These are phyloP conservation scores for Colletotrichum coccodes DNA, from an alignment of 2,329 filamentous ascomycete species.

Conservation along the genomic window DNA sequence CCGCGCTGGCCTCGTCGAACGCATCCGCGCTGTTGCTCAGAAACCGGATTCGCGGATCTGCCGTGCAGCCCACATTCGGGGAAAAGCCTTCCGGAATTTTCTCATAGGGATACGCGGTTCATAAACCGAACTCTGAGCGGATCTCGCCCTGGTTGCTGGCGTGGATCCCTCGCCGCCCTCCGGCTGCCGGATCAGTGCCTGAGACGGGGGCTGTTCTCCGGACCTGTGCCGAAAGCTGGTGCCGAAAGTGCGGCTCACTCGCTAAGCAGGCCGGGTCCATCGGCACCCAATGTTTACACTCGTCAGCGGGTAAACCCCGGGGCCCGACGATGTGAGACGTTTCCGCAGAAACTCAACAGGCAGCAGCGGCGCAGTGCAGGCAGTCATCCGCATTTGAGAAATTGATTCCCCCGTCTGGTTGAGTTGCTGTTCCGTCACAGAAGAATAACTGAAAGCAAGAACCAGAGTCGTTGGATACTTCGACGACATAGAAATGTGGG, in stretches of 20 bases:
- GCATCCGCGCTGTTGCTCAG: not conserved
- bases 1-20: not conserved
- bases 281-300: not conserved
- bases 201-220: not conserved
- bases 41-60: not conserved
- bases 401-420: not conserved
- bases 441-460: too few species aligned
- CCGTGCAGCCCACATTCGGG: not conserved
- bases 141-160: not conserved
- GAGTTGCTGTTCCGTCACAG: not conserved
- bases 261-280: not conserved
- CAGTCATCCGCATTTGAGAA: constrained; percentile 15
- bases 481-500: not conserved
- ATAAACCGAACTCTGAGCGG: not conserved
- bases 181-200: not conserved
- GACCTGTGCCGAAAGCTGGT: not conserved
- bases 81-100: not conserved
- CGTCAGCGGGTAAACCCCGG: constrained; percentile 16
- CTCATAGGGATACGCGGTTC: not conserved
- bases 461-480: not conserved
- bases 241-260: not conserved
- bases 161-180: too few species aligned
- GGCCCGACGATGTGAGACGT: constrained; percentile 5
- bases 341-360: constrained; percentile 10
- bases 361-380: constrained; percentile 10